Evolutionary conservation across 2,329 filamentous ascomycete genomes (phyloP), one percentile per base, ranked within the genome.

Genomic region (Fusarium secorum): DNA sequence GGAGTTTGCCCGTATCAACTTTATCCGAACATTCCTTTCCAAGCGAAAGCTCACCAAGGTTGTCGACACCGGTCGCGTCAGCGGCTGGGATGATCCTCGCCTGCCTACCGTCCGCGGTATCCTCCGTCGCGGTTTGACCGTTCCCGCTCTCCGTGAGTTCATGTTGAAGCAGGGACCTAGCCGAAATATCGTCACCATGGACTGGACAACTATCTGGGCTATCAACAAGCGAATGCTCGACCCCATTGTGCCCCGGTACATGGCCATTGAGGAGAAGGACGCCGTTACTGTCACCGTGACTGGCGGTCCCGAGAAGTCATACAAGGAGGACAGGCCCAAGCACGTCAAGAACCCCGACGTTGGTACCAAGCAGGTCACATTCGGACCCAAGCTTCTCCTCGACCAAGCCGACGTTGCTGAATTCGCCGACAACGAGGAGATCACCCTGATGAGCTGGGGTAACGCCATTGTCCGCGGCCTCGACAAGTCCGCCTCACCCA

Each of bases 381-480:
- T 91, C 80, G 93, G 92, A 78, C 87, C 88, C 62, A 87, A 90
- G 68, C 85, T 98, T 72, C 84, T 96, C 66, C 84, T 98, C 56
- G 95, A 98, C 79, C 95, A 98, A 82, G 92, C 87, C 48, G 95
- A 98, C 76, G 93, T 91, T 68, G 91, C 91, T 79, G 88, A 87
- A 30, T 97, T 98, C 83, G 91, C 89, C 75, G 86, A 91, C 66
- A 90, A 91, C 78, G 95, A 98, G 84, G 95, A 98, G 81, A 93
- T 98, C 76, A 98, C 95, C 0, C 86, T 98, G 44, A 98, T 98
- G 95, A 92, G 92, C 80, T 98, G 95, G 95, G 96, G 95, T 75
- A 97, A 97, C 77, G 93, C 92, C 17, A 88, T 94, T 72, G 92
- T 96, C 28, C 88, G 90, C 60, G 89, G 90, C 65, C 89, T 93